These are phyloP conservation scores for Xylona heveae DNA, from an alignment of 495 filamentous ascomycete genomes.

Conservation along the genomic window DNA sequence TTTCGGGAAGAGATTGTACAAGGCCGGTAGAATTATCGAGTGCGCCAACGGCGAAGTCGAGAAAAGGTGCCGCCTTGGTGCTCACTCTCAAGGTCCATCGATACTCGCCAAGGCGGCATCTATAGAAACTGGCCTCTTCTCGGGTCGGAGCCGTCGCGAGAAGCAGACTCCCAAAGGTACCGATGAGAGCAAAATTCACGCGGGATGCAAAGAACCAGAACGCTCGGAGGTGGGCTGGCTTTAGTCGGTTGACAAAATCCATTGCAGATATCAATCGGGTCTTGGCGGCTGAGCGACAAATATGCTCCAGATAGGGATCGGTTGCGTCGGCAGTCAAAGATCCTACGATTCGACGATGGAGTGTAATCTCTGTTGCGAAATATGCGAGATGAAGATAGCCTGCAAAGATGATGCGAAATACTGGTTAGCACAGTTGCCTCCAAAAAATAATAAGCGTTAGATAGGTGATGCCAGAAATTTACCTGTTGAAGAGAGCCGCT, in stretches of 20 bases:
- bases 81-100: slow-evolving; percentile 82
- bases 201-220: slow-evolving; percentile 75
- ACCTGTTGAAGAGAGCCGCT: slow-evolving; percentile 22
- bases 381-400: slow-evolving; percentile 70
- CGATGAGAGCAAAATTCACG: slow-evolving; percentile 63
- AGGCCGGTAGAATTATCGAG: slow-evolving; percentile 23
- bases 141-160: slow-evolving; percentile 68
- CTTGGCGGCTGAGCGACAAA: slow-evolving; percentile 81
- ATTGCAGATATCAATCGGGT: slow-evolving; percentile 58
- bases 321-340: slow-evolving; percentile 31
- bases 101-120: slow-evolving; percentile 66
- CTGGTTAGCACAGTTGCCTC: no score
- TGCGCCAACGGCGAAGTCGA: slow-evolving; percentile 55
- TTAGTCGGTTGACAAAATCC: slow-evolving; percentile 57
- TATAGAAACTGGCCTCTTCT: slow-evolving; percentile 95
- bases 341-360: slow-evolving; percentile 64
- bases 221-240: slow-evolving; percentile 43
- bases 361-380: slow-evolving; percentile 67
- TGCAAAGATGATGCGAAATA: slow-evolving; percentile 14
- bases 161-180: slow-evolving; percentile 60
- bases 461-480: slow-evolving; percentile 5
- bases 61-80: slow-evolving; percentile 59
- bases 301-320: slow-evolving; percentile 66
- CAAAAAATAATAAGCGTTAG: background rate
- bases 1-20: slow-evolving; percentile 1